Evolutionary conservation across 768 basidiomycete genomes (phyloP), one percentile per base, ranked within the genome.

Genomic region (Gloeophyllum trabeum): DNA sequence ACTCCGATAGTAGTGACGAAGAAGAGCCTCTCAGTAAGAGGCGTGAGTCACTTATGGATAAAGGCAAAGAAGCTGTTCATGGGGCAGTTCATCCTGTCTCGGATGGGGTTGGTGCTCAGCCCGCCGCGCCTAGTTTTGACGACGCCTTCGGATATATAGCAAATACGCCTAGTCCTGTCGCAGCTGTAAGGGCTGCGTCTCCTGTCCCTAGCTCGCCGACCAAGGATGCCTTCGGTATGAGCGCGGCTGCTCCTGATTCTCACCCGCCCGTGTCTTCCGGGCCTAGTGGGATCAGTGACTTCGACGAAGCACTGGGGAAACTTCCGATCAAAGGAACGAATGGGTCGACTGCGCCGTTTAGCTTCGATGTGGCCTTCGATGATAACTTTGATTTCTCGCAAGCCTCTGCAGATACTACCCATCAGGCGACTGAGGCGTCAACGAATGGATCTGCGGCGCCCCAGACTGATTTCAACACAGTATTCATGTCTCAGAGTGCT

Each of bases 271-370:
- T 32, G 16, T 6, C 42, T 12, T 40, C 36, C 34, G 36, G 45
- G 37, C 46, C 39, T 42, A 53, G 21, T 46, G 54, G 60, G 1
- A 61, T 79, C 1, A 76, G 67, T 48, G 84, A 75, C 40, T 85
- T 88, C 49, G 85, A 89, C 52, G 83, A 86, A 54, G 79, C 81
- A 1, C 67, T 89, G 54, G 73, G 76, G 14, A 76, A 71, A 46
- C 61, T 75, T 18, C 59, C 75, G 0, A 54, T 56, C 24, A 62
- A 58, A 26, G 53, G 59, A 6, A 49, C 59, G 3, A 34, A 54
- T 47, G 10, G 10, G 26, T 47, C 54, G 1, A 40, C 36, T 4
- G 57, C 62, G 5, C 53, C 60, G 19, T 76, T 85, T 49, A 68
- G 76, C 3, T 87, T 89, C 43, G 82, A 81, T 42, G 65, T 74